These are phyloP conservation scores for Coniosporium tulheliwenetii DNA, from an alignment of 2,329 filamentous ascomycete species.

Conservation along the genomic window DNA sequence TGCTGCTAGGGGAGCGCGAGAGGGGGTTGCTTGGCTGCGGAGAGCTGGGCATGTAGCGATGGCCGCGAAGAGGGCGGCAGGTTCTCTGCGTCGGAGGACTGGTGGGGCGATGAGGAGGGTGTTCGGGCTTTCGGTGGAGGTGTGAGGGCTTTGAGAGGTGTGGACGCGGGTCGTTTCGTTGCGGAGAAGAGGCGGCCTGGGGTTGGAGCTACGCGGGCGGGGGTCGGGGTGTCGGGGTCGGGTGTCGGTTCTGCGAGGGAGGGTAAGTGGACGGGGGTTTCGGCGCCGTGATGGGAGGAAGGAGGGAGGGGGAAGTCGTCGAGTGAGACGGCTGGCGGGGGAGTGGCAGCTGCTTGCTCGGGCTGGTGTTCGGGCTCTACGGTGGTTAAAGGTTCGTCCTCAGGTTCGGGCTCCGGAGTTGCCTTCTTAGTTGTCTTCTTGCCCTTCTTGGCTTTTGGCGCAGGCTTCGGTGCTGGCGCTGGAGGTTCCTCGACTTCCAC, in stretches of 20 bases:
- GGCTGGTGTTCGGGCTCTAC: constrained; percentile 4
- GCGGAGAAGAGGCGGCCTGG: not conserved
- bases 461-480: not conserved
- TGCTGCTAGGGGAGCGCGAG: constrained; percentile 25
- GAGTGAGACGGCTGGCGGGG: not conserved
- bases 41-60: constrained; percentile 15
- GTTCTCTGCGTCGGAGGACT: constrained; percentile 70
- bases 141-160: constrained; percentile 22
- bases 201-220: constrained; percentile 1
- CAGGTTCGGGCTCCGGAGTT: constrained; percentile 7
- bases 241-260: not conserved
- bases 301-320: no score
- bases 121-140: constrained; percentile 39
- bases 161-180: constrained; percentile 5
- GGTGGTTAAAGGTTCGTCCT: constrained; percentile 6
- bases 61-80: constrained; percentile 54
- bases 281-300: not conserved
- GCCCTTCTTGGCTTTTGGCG: constrained; percentile 31
- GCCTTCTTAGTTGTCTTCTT: constrained; percentile 28
- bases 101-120: constrained; percentile 48
- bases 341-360: constrained; percentile 1
- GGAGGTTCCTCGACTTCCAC: constrained; percentile 28
- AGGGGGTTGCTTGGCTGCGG: constrained; percentile 21
- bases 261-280: not conserved
- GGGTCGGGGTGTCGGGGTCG: constrained; percentile 13